phyloP scores from a whole-genome alignment of 2,329 filamentous ascomycete genomes.

The Fusarium humuli region DNA sequence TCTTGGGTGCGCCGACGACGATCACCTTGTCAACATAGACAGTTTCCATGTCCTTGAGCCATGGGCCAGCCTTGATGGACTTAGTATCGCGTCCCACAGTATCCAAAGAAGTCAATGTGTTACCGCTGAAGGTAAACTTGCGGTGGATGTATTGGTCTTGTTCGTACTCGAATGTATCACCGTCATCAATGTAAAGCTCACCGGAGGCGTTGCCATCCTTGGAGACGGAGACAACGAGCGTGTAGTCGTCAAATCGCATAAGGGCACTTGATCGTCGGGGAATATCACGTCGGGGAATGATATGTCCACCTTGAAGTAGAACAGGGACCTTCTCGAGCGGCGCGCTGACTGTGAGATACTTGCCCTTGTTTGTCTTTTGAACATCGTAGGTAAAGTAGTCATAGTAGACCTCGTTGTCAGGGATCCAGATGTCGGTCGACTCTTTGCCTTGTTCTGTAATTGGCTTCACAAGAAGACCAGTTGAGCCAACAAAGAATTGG shows the following conservation, averaged over 20 bases:
- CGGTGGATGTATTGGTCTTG: constrained; percentile 90
- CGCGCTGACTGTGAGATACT: constrained; percentile 75
- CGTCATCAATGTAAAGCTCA: constrained; percentile 90
- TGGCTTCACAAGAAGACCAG: constrained; percentile 92
- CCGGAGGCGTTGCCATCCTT: constrained; percentile 74
- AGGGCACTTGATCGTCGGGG: constrained; percentile 86
- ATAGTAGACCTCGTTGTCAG: constrained; percentile 90
- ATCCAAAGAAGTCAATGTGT: constrained; percentile 76
- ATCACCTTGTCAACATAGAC: constrained; percentile 88
- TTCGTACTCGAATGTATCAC: constrained; percentile 90
- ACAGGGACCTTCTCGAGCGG: constrained; percentile 89
- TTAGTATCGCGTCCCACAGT: constrained; percentile 66
- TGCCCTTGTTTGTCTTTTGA: constrained; percentile 76
- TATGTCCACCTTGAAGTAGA: constrained; percentile 91
- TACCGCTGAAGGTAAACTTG: constrained; percentile 74
- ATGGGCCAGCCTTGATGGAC: constrained; percentile 71
- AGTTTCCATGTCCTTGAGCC: constrained; percentile 80
- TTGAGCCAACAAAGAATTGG: constrained; percentile 90
- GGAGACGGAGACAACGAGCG: constrained; percentile 80
- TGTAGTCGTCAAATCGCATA: constrained; percentile 97
- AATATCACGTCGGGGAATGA: constrained; percentile 89
- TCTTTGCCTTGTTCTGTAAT: constrained; percentile 81
- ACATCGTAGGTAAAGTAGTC: constrained; percentile 92
- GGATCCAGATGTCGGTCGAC: constrained; percentile 83
- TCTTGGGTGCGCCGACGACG: constrained; percentile 79